A percentile compares a stretch with the other conserved stretches of the same genome.
Conservation (phyloP, 1,284 basidiomycete genomes). For the Pseudozyma pruni region DNA sequence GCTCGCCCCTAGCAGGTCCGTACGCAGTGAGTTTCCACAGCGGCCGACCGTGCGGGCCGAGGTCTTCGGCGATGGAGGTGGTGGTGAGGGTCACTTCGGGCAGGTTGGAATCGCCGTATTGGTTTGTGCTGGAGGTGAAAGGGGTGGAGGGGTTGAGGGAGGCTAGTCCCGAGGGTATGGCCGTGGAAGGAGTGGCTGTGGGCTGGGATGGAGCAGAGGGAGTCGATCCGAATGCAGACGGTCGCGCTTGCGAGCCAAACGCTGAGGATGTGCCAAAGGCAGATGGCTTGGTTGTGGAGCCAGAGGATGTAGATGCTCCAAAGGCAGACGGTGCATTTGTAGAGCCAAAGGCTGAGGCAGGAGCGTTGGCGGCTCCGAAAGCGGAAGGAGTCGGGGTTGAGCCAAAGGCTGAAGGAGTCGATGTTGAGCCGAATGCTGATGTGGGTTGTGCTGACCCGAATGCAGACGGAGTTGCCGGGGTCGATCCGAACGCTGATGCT, state of each 20-base stretch:
- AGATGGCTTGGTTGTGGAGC: constrained; percentile 6
- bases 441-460: constrained; percentile 14
- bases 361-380: constrained; percentile 7
- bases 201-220: background rate
- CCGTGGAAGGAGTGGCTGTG: background rate
- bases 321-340: constrained; percentile 1
- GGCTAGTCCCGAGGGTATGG: constrained; percentile 15
- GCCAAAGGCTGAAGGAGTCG: constrained; percentile 2
- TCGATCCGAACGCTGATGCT: constrained; percentile 19
- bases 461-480: constrained; percentile 2
- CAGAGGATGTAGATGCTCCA: constrained; percentile 17
- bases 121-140: constrained; percentile 18
- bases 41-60: constrained; percentile 70
- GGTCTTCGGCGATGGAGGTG: constrained; percentile 36
- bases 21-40: constrained; percentile 85
- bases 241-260: constrained; percentile 18
- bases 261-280: constrained; percentile 16
- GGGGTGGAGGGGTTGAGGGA: constrained; percentile 22
- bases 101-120: constrained; percentile 38
- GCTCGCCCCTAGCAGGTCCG: constrained; percentile 80
- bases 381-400: background rate
- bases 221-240: constrained; percentile 19
- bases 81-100: constrained; percentile 41
- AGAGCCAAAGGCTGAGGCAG: constrained; percentile 15
- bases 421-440: constrained; percentile 9